Evolutionary conservation across 2,329 filamentous ascomycete species (phyloP), one percentile per base, ranked within the genome.

Genomic region (Nemania diffusa): DNA sequence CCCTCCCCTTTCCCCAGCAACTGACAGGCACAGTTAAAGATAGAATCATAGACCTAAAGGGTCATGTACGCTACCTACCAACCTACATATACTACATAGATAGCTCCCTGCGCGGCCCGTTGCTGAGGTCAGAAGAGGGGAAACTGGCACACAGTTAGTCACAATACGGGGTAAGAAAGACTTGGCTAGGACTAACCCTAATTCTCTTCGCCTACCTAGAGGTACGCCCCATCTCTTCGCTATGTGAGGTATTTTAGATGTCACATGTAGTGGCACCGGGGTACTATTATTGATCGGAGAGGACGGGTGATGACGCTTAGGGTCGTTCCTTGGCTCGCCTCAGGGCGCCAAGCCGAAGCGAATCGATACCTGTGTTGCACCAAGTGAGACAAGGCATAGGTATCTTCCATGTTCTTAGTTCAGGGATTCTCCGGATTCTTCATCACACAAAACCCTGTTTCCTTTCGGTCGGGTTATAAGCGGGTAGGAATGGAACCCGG

Each of bases 101-200:
- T 34, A 26, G 24, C 37, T 17, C 40, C 24, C 6, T 32, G 27
- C 51, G n/a, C 59, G 51, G 51, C 40, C 52, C 64, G 52, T 24
- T 48, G 64, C 64, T 63, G 55, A 67, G 40, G 55, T 63, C 59
- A 60, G 56, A 57, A 24, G 32, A 24, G 50, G 51, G 26, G 17
- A 5, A 37, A 46, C 26, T 27, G 24, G 24, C 29, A 46, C 34
- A 13, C 15, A 40, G 34, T 40, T 40, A 40, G 34, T 42, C n/a
- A 24, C 42, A 46, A 46, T 46, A 46, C 20, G 42, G 42, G 11
- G 42, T 24, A 46, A 22, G 42, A 22, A 24, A 51, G 48, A 51
- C 48, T 11, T 27, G 22, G 5, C 42, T 27, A 9, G 46, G 48
- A 27, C 11, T 27, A 5, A n/a, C 22, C 9, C 24, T 9, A 8